These are phyloP conservation scores for Coprinopsis marcescibilis DNA, from an alignment of 768 basidiomycete species.

Conservation along the genomic window DNA sequence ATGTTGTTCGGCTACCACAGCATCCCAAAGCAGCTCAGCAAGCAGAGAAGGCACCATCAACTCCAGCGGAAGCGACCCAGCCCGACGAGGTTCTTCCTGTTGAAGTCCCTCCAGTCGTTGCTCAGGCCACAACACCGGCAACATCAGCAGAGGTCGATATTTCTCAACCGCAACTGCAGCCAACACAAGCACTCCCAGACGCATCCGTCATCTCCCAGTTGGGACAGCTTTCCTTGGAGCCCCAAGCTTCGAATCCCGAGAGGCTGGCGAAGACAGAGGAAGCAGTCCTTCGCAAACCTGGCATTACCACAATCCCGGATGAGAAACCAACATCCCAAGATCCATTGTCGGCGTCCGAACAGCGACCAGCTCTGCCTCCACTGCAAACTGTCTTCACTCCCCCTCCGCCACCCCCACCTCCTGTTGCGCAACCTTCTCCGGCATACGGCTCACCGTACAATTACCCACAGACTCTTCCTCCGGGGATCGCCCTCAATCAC, in stretches of 20 bases:
- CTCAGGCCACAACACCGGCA: slow-evolving; percentile 32
- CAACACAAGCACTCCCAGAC: slow-evolving; percentile 20
- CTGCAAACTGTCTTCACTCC: slow-evolving; percentile 40
- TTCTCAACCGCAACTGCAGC: slow-evolving; percentile 13
- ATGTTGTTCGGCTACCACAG: slow-evolving; percentile 54
- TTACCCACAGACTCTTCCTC: slow-evolving; percentile 57
- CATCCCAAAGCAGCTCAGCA: slow-evolving; percentile 33
- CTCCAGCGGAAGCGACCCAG: slow-evolving; percentile 26
- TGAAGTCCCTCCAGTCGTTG: slow-evolving; percentile 48
- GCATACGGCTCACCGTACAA: slow-evolving; percentile 65
- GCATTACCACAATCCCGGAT: background rate
- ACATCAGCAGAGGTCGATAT: too few relatives aligned
- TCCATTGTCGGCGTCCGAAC: slow-evolving; percentile 14
- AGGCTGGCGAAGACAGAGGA: slow-evolving; percentile 40
- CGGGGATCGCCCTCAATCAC: slow-evolving; percentile 66
- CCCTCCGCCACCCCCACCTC: slow-evolving; percentile 31
- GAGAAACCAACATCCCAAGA: slow-evolving; percentile 6
- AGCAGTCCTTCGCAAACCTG: slow-evolving; percentile 38
- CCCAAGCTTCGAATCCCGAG: slow-evolving; percentile 28
- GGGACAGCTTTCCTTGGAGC: slow-evolving; percentile 33
- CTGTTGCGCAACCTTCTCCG: slow-evolving; percentile 41
- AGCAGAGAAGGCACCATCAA: slow-evolving; percentile 13
- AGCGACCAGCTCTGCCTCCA: slow-evolving; percentile 32
- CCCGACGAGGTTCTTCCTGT: slow-evolving; percentile 47
- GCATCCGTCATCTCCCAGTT: slow-evolving; percentile 31